phyloP scores from a whole-genome alignment of 257 asterid species.

The Solanum infundibuliforme region DNA sequence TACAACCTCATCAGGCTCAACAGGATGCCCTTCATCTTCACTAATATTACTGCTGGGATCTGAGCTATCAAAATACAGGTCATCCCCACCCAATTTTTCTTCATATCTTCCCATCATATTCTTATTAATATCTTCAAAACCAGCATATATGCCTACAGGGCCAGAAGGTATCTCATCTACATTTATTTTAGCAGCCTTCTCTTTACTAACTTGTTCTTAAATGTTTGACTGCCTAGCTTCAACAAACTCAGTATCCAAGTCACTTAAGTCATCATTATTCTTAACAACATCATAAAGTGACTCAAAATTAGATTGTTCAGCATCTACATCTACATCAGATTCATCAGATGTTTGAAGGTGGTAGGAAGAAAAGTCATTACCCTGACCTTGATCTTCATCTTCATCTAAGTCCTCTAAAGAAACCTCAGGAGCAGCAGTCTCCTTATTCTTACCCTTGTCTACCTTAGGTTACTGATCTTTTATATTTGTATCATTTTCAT shows the following conservation, averaged over 20 bases:
- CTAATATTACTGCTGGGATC: neutral
- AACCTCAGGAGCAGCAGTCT: fast-evolving
- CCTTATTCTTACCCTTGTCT: neutral
- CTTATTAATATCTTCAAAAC: neutral
- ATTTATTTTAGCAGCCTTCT: neutral
- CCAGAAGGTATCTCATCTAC: neutral
- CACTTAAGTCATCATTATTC: neutral
- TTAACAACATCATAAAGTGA: neutral
- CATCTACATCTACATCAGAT: neutral
- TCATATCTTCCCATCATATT: neutral
- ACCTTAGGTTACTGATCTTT: neutral
- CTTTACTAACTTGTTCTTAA: neutral
- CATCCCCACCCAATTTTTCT: neutral
- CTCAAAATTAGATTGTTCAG: neutral
- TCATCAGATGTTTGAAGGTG: neutral
- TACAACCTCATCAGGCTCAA: neutral
- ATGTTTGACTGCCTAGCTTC: neutral
- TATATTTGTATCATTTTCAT: neutral
- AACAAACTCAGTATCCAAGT: neutral
- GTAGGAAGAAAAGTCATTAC: neutral
- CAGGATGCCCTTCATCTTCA: neutral
- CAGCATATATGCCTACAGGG: neutral
- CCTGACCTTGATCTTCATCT: neutral
- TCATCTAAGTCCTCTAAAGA: neutral
- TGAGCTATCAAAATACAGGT: neutral